Base-by-base conservation (phyloP, 192 early-diverging fungal species). In the Chytriomyces confervae region DNA sequence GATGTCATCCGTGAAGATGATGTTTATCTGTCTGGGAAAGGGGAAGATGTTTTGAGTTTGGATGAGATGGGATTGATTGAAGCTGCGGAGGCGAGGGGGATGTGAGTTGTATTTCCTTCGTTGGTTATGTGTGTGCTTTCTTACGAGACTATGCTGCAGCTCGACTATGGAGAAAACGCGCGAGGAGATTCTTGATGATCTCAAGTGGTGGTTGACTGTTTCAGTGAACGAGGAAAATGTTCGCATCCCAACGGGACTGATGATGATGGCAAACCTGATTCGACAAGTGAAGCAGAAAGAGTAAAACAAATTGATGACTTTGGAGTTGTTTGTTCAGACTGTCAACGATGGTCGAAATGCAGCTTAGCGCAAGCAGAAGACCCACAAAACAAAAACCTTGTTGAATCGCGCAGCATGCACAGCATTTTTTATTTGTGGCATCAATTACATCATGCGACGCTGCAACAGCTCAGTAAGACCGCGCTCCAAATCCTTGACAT, bases 401-500 rank as follows among this genome's bases (percentile, higher is more conserved):
- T 36, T 36, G 36, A 36, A 0, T 36, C 36, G 36, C 36, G 36
- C 20, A 13, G 53, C 13, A 57, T 57, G 16, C 53, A 20, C 53
- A 13, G 16, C 13, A 3, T 57, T n/a, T 20, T 20, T 57, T 57
- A 13, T 57, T 57, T 46, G 5, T n/a, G 44, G 66, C 13, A 43
- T 48, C 46, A 13, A 11, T 47, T 48, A 76, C 74, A 76, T 76
- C 74, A 76, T 76, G 29, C 76, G 50, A 36, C 76, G 8, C 47
- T 68, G 76, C 50, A 79, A 49, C 16, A 79, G 49, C 61, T 79
- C 77, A 18, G 62, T 69, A 29, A 79, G 44, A 63, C 90, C 88
- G 13, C 70, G 48, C 71, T 82, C 79, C 44, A 81, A 67, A 62
- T 91, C 89, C 46, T 79, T 90, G 62, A 89, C 76, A 61, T 91